Conservation (phyloP, 2,329 filamentous ascomycete species). For the Colletotrichum endophyticum region DNA sequence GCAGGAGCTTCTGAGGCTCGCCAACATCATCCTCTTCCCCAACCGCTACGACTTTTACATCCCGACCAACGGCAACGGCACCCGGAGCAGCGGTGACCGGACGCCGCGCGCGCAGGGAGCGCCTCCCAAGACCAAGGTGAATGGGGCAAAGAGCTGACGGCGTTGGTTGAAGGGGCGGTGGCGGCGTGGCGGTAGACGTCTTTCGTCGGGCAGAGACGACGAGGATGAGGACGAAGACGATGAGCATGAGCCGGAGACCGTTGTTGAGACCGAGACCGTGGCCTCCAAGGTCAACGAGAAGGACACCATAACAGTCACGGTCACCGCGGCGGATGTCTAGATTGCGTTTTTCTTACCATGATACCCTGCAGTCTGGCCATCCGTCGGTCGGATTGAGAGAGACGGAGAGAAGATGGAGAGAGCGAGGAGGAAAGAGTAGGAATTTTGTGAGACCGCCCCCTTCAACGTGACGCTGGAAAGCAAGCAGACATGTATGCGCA, state of each 20-base stretch:
- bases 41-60: slow-evolving; percentile 24
- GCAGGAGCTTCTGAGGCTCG: slow-evolving; percentile 56
- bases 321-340: slow-evolving; percentile 11
- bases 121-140: slow-evolving; percentile 1
- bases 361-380: slow-evolving; percentile 16
- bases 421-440: not conserved
- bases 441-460: slow-evolving; percentile 5
- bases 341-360: slow-evolving; percentile 17
- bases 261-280: not conserved
- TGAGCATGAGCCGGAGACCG: not conserved
- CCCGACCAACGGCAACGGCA: slow-evolving; percentile 14
- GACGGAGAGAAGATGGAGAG: not conserved
- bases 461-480: slow-evolving; percentile 22
- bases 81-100: slow-evolving; percentile 17
- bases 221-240: not conserved
- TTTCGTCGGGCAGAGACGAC: not conserved
- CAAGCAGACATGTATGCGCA: not conserved
- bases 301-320: slow-evolving; percentile 16
- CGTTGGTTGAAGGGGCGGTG: slow-evolving; percentile 26
- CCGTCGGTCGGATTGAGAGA: not conserved
- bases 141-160: slow-evolving; percentile 19
- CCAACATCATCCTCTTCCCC: slow-evolving; percentile 64
- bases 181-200: slow-evolving; percentile 7
- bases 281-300: not conserved
- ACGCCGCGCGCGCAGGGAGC: slow-evolving; percentile 11